Evolutionary conservation across 257 asterid species (phyloP).

Genomic region (Phtheirospermum japonicum): DNA sequence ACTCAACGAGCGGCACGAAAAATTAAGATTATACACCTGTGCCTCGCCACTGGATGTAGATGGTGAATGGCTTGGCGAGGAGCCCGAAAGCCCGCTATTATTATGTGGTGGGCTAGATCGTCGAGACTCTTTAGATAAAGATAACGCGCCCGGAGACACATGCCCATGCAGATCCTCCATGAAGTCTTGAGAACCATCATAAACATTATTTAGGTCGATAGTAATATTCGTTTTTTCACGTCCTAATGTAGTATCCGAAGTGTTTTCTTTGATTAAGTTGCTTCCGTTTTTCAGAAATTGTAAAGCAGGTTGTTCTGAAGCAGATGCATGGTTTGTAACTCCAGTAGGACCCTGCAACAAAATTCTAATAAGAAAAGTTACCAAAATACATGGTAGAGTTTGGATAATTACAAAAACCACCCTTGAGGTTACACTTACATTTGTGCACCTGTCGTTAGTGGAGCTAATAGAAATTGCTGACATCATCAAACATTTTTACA

Average conservation of each 20-base stretch:
- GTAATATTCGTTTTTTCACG: slow-evolving; percentile 34
- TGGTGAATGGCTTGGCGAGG: slow-evolving; percentile 53
- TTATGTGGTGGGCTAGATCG: slow-evolving; percentile 59
- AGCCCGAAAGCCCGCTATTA: slow-evolving; percentile 76
- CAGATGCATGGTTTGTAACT: slow-evolving; percentile 30
- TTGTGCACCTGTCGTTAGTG: no score
- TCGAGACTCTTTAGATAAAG: slow-evolving; percentile 51
- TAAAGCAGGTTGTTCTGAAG: slow-evolving; percentile 37
- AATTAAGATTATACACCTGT: slow-evolving; percentile 47
- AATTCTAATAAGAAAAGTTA: no score
- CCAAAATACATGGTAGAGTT: no score
- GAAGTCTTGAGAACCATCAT: slow-evolving; percentile 80
- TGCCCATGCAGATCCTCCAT: slow-evolving; percentile 35
- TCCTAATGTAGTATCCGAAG: slow-evolving; percentile 35
- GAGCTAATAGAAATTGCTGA: no score
- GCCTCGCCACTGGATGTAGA: slow-evolving; percentile 89
- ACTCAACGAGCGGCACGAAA: no score
- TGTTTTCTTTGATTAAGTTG: slow-evolving; percentile 34
- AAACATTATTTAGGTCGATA: slow-evolving; percentile 79
- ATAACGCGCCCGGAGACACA: slow-evolving; percentile 45
- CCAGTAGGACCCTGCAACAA: no score
- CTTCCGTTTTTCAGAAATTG: slow-evolving; percentile 34
- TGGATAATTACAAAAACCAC: no score
- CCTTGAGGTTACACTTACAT: no score
- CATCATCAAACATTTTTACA: no score